Conservation (phyloP, 106 monocot species). For the Dendrobium catenatum region DNA sequence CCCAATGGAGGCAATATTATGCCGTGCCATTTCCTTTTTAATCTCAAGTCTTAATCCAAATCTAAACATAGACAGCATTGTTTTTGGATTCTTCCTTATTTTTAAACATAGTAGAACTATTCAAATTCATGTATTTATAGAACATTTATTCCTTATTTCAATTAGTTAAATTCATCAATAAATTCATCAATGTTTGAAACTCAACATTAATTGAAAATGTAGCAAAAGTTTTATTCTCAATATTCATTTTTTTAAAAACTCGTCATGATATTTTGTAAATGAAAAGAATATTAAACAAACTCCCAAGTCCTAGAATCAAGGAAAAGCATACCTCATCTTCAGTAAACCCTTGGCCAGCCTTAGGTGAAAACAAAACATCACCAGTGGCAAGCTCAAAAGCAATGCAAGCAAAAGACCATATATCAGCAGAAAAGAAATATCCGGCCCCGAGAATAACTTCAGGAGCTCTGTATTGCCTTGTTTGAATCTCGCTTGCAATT, state of each 20-base stretch:
- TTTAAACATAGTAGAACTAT: no score
- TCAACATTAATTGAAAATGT: background rate
- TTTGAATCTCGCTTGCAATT: conserved; percentile 73
- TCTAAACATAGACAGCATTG: no score
- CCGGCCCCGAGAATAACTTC: conserved; percentile 85
- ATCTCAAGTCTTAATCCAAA: no score
- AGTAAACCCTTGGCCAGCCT: conserved; percentile 44
- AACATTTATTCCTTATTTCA: no score
- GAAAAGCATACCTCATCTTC: conserved; percentile 82
- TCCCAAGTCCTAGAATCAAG: background rate
- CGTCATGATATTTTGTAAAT: background rate
- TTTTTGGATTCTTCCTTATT: no score
- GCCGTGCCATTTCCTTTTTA: no score
- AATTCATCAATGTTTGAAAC: background rate
- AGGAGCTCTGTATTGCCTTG: conserved; percentile 84
- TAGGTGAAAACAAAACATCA: conserved; percentile 76
- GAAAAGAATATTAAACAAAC: background rate
- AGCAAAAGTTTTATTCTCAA: background rate
- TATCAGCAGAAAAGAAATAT: conserved; percentile 73
- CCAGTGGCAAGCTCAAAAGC: conserved; percentile 97
- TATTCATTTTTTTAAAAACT: background rate
- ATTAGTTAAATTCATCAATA: background rate
- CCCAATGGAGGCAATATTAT: no score
- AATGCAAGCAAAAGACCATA: conserved; percentile 94
- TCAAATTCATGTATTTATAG: no score